Base-by-base conservation (phyloP, 2,329 filamentous ascomycete species). In the Pyricularia pennisetigena region DNA sequence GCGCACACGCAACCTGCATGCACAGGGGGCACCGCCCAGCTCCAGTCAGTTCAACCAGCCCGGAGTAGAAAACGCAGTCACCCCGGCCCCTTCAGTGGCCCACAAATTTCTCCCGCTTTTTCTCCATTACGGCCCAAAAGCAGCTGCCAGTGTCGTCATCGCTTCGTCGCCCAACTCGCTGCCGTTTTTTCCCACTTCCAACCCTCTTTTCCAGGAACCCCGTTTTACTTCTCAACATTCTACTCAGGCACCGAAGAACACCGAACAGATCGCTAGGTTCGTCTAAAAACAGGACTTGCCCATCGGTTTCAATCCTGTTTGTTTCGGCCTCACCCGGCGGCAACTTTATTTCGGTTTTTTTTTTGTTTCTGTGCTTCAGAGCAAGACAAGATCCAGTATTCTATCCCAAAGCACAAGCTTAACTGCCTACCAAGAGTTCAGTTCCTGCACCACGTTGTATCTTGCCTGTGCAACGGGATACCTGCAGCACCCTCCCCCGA, bases 101-200 rank as follows among this genome's bases (percentile, higher is more conserved):
- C 41, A 49, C 41, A 49, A 49, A 49, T 49, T n/a, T 49, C 24
- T 35, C 35, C 9, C 64, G 16, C 64, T 66, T 26, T 66, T 66
- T 8, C 29, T 29, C 62, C 24, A 61, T 29, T 65, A 35, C 32
- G 10, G 29, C 64, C 64, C 16, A 24, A 29, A 28, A 24, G 24
- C 65, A 32, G 54, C 54, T 62, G 20, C 54, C 30, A 24, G 66
- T 67, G 66, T 67, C 66, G 66, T 67, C 66, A 67, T 67, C 66
- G 57, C 66, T 24, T 41, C 66, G 24, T 35, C 54, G 54, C 14
- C 20, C 54, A 67, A 35, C 26, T 32, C 61, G 61, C 16, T 61
- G 20, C 64, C 20, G 26, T 16, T 35, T 16, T 35, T 61, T 67
- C 67, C 64, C 30, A 66, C 35, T 49, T 35, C 64, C 30, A 66